Percentiles rank a stretch among this genome's conserved stretches.
Evolutionary conservation across 805 yeast genomes (phyloP).

Genomic region (Cyberlindnera euphorbiiphila): DNA sequence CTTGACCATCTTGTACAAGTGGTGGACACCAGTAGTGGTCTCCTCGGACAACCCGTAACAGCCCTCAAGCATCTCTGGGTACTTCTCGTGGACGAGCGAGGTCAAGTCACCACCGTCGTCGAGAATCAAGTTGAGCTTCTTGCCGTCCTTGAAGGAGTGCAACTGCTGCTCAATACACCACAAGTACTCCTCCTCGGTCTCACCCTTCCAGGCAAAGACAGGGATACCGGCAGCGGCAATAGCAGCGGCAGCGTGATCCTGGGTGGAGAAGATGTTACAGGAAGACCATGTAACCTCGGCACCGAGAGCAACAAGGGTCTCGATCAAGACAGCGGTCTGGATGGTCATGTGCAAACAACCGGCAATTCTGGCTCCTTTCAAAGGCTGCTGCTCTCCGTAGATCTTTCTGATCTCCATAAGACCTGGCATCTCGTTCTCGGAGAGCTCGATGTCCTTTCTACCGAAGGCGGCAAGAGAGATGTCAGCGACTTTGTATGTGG

Average conservation of each 20-base stretch:
- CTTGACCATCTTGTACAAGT: conserved; percentile 92
- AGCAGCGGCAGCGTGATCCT: conserved; percentile 99
- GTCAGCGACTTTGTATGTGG: conserved; percentile 93
- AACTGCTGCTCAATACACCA: conserved; percentile 99
- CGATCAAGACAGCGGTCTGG: conserved; percentile 98
- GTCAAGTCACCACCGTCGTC: conserved; percentile 99
- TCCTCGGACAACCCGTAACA: conserved; percentile 98
- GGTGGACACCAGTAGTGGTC: conserved; percentile 99
- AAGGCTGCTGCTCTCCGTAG: conserved; percentile 90
- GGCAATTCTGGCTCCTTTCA: conserved; percentile 97
- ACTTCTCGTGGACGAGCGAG: conserved; percentile 91
- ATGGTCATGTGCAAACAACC: conserved; percentile 99
- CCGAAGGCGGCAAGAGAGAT: conserved; percentile 99
- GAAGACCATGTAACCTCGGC: conserved; percentile 99
- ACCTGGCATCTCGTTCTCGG: conserved; percentile 99
- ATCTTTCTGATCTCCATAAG: conserved; percentile 93
- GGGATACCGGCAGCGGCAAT: conserved; percentile 99
- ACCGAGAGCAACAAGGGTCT: conserved; percentile 94
- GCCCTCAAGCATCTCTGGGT: conserved; percentile 94
- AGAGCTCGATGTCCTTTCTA: conserved; percentile 97
- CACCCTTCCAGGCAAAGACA: conserved; percentile 99
- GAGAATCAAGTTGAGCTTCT: conserved; percentile 92
- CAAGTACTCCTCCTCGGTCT: conserved; percentile 97
- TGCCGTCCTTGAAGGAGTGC: conserved; percentile 93
- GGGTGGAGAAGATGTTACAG: conserved; percentile 98